phyloP scores from a whole-genome alignment of 225 moss, liverwort and hornwort species.

The Rhytidiadelphus loreus region DNA sequence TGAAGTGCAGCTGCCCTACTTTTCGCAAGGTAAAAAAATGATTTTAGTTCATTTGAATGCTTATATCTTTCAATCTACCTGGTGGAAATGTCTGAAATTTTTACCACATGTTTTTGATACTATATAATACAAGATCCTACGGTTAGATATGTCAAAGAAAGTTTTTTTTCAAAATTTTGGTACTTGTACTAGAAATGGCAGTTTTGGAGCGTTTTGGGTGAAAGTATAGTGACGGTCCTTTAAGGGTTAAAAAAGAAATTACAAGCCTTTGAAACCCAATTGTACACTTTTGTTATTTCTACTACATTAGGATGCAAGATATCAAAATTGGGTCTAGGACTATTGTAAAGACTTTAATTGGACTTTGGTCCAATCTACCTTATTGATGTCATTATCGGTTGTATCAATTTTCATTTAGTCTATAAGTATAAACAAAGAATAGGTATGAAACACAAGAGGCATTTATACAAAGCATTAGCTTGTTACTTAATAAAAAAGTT shows the following conservation, averaged over 20 bases:
- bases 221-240: no score
- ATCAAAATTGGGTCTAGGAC: rapidly evolving
- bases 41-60: no score
- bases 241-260: background rate
- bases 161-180: no score
- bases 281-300: background rate
- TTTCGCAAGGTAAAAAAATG: no score
- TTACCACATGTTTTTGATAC: no score
- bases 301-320: background rate
- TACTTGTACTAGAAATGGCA: no score
- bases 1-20: no score
- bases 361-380: rapidly evolving
- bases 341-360: background rate
- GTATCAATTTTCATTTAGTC: background rate
- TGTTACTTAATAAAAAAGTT: background rate
- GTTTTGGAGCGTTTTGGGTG: no score
- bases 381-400: rapidly evolving
- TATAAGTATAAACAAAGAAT: background rate
- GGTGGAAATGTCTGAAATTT: no score
- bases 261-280: background rate
- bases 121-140: no score
- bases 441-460: background rate
- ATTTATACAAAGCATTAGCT: background rate
- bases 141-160: no score
- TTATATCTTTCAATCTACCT: no score